Evolutionary conservation across 371 early-diverging fungal species (phyloP).

Genomic region (Apophysomyces trapeziformis): DNA sequence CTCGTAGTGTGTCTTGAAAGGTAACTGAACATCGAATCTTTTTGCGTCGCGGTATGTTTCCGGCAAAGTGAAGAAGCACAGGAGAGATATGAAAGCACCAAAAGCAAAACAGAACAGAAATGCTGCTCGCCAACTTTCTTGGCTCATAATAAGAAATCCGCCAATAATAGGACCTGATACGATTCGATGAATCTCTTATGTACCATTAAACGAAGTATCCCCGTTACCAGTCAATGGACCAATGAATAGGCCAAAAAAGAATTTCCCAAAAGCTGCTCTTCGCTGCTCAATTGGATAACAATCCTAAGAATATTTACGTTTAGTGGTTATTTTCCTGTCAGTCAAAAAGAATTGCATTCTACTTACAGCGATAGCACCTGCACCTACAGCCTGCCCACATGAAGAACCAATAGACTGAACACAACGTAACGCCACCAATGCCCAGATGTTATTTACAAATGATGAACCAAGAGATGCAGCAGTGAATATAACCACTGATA

Average conservation of each 20-base stretch:
- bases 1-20: neutral
- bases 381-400: conserved; percentile 66
- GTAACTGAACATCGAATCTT: conserved; percentile 16
- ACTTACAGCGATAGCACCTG: conserved; percentile 44
- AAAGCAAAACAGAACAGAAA: conserved; percentile 66
- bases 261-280: conserved; percentile 46
- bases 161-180: conserved; percentile 40
- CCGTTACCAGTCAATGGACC: conserved; percentile 51
- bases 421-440: conserved; percentile 68
- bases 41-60: conserved; percentile 62
- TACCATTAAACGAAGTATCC: conserved; percentile 44
- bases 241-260: conserved; percentile 57
- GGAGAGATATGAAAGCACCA: conserved; percentile 46
- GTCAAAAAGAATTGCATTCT: neutral
- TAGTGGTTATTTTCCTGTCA: neutral
- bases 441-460: conserved; percentile 58
- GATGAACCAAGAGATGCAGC: conserved; percentile 73
- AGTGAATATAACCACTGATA: conserved; percentile 61
- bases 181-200: conserved; percentile 32
- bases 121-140: conserved; percentile 60
- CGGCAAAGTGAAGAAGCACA: conserved; percentile 57
- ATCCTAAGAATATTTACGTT: conserved; percentile 16
- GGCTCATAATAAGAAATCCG: conserved; percentile 40
- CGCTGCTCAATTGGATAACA: conserved; percentile 34
- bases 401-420: conserved; percentile 74